Conservation (phyloP, 164 flowering plant species). For the Taxillus chinensis region DNA sequence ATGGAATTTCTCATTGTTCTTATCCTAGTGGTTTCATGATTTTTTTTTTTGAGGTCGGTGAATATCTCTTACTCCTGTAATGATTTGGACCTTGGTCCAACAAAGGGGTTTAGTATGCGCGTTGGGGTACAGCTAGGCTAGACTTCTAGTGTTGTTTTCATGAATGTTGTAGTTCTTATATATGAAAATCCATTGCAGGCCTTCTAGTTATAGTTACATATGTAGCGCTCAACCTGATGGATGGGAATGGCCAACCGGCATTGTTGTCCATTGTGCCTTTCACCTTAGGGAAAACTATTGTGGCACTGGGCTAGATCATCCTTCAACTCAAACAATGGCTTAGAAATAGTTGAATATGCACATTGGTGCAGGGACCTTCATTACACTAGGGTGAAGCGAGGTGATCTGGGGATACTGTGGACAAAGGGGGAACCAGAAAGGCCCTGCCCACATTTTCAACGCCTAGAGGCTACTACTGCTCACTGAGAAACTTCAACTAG, state of each 20-base stretch:
- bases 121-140: too few species aligned
- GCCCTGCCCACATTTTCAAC: slow-evolving; percentile 60
- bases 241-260: slow-evolving; percentile 95
- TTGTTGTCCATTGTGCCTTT: slow-evolving; percentile 87
- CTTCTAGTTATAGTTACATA: slow-evolving; percentile 82
- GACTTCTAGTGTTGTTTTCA: too few species aligned
- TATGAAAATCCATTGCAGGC: slow-evolving; percentile 27
- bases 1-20: too few species aligned
- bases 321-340: too few species aligned
- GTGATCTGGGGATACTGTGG: slow-evolving; percentile 58
- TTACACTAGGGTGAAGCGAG: slow-evolving; percentile 58
- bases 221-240: slow-evolving; percentile 90
- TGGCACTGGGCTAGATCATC: background rate
- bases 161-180: too few species aligned
- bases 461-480: slow-evolving; percentile 23
- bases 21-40: too few species aligned
- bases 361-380: slow-evolving; percentile 45
- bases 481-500: too few species aligned
- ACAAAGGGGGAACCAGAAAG: slow-evolving; percentile 63
- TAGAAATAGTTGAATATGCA: background rate
- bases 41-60: too few species aligned
- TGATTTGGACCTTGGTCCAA: too few species aligned
- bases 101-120: too few species aligned
- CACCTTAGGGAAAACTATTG: slow-evolving; percentile 50
- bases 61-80: too few species aligned